A percentile compares a stretch with the other conserved stretches of the same genome.
These are phyloP conservation scores for Trichoderma sp. DNA, from an alignment of 2,329 filamentous ascomycete species.

Conservation along the genomic window DNA sequence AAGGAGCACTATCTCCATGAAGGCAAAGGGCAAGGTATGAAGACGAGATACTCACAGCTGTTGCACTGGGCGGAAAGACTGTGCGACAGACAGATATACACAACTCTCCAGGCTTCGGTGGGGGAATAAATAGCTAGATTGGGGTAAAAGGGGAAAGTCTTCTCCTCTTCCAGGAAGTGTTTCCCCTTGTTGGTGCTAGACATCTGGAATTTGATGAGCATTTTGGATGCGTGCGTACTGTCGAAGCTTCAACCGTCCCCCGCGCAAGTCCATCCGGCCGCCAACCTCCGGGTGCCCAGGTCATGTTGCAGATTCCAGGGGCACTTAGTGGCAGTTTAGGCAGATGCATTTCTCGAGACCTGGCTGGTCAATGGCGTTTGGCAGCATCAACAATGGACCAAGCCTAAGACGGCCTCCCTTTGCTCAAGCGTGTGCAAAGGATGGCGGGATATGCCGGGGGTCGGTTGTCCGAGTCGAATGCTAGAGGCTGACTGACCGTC, in stretches of 20 bases:
- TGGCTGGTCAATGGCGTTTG: neutral
- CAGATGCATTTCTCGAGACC: neutral
- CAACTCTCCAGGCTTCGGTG: neutral
- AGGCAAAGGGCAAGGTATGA: neutral
- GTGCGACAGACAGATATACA: neutral
- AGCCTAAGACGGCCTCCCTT: conserved; percentile 11
- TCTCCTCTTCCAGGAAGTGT: neutral
- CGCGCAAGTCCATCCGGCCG: neutral
- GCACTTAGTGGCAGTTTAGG: conserved; percentile 7
- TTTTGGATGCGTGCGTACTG: neutral
- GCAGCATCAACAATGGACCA: neutral
- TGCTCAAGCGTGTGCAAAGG: neutral
- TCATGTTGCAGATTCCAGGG: conserved; percentile 26
- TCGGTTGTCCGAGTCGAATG: neutral
- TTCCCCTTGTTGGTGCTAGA: neutral
- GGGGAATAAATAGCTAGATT: neutral
- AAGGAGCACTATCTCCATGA: neutral
- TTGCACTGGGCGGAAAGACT: neutral
- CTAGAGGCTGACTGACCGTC: neutral
- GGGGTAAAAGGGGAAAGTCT: neutral
- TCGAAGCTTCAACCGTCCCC: neutral
- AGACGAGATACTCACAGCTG: neutral
- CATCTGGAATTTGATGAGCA: neutral
- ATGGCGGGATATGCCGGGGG: conserved; percentile 17
- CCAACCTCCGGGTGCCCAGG: conserved; percentile 4